Percentiles rank a stretch among this genome's conserved stretches.
phyloP scores from a whole-genome alignment of 31 red algal genomes.

The Odonthalia washingtoniensis region DNA sequence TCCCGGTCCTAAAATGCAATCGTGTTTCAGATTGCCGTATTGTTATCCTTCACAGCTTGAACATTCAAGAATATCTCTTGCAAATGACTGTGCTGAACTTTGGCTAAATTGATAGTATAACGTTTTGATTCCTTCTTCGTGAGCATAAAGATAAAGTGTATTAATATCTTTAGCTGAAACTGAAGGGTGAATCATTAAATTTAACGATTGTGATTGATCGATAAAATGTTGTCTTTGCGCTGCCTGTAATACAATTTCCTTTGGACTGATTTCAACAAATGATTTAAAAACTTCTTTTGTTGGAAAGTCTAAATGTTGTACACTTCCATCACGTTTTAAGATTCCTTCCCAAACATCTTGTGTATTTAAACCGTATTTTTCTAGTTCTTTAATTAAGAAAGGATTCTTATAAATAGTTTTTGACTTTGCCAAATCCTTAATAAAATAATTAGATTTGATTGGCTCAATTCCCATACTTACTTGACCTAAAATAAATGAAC shows the following conservation, averaged over 20 bases:
- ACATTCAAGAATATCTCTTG: slow-evolving; percentile 17
- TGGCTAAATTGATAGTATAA: slow-evolving; percentile 6
- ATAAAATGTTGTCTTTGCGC: slow-evolving; percentile 16
- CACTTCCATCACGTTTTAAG: background rate
- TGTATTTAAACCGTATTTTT: slow-evolving; percentile 1
- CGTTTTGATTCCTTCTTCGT: slow-evolving; percentile 14
- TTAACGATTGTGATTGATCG: slow-evolving; percentile 15
- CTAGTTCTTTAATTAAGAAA: background rate
- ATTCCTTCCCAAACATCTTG: slow-evolving; percentile 4
- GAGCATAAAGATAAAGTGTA: background rate
- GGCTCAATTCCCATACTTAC: slow-evolving; percentile 7
- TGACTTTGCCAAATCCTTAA: slow-evolving; percentile 8
- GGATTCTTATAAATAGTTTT: slow-evolving; percentile 3
- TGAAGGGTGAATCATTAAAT: slow-evolving; percentile 12
- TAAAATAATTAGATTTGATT: background rate
- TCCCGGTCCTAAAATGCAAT: no score
- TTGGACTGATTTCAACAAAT: background rate
- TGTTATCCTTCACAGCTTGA: slow-evolving; percentile 12
- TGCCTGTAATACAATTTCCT: background rate
- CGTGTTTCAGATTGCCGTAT: no score
- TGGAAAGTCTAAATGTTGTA: slow-evolving; percentile 9
- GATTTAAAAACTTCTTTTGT: slow-evolving; percentile 21
- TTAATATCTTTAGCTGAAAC: slow-evolving; percentile 21
- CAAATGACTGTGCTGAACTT: background rate
- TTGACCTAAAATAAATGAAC: slow-evolving; percentile 12